Conservation (phyloP, 1,284 basidiomycete genomes). For the Austroboletus niveus region DNA sequence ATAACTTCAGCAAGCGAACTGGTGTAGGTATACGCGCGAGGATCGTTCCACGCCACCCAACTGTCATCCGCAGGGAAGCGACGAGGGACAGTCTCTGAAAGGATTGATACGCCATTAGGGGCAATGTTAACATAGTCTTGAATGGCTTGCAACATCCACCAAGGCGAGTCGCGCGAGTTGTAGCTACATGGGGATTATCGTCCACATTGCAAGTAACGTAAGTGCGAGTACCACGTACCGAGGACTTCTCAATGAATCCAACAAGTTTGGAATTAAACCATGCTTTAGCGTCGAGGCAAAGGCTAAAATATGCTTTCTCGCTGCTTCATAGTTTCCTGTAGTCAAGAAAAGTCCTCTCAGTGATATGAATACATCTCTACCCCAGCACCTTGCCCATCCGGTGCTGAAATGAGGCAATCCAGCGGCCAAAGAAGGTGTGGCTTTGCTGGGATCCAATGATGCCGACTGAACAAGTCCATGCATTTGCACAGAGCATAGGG, state of each 20-base stretch:
- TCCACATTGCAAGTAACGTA: neutral
- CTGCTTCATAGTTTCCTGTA: constrained; percentile 85
- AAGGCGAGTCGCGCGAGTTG: constrained; percentile 90
- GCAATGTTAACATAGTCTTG: constrained; percentile 89
- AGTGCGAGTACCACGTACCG: constrained; percentile 48
- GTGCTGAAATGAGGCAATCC: constrained; percentile 90
- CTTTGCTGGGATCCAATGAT: constrained; percentile 70
- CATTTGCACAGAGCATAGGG: constrained; percentile 88
- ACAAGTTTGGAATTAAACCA: constrained; percentile 88
- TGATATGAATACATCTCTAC: constrained; percentile 95
- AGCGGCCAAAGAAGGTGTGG: constrained; percentile 85
- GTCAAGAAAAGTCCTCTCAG: constrained; percentile 89
- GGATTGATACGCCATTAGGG: constrained; percentile 80
- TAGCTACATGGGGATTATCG: constrained; percentile 48
- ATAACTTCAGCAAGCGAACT: constrained; percentile 90
- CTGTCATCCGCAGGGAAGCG: constrained; percentile 93
- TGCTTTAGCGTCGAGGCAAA: constrained; percentile 87
- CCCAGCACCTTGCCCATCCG: constrained; percentile 95
- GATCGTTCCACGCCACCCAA: constrained; percentile 92
- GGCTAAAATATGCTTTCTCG: constrained; percentile 84
- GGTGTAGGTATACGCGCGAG: constrained; percentile 77
- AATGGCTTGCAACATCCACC: constrained; percentile 99
- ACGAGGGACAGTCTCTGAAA: constrained; percentile 81
- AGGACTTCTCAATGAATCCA: constrained; percentile 84
- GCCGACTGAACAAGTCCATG: constrained; percentile 87